Evolutionary conservation across 2,329 filamentous ascomycete genomes (phyloP).

Genomic region (Raffaelea deltoideospora): DNA sequence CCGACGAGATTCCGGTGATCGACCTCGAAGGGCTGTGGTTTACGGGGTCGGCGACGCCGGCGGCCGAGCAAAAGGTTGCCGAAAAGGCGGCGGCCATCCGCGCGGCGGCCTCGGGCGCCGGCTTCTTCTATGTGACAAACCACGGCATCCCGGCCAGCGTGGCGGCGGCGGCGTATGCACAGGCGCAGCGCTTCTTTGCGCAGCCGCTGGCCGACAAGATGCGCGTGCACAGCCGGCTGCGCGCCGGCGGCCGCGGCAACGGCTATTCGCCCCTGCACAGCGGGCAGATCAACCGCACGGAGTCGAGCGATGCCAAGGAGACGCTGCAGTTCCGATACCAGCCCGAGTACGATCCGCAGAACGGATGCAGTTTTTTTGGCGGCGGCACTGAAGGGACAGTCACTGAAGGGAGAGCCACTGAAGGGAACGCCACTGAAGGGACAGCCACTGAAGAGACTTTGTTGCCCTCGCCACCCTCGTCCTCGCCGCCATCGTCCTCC

Average conservation of each 20-base stretch:
- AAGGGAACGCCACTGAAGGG: too few species aligned
- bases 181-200: slow-evolving; percentile 9
- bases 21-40: slow-evolving; percentile 28
- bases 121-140: slow-evolving; percentile 13
- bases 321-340: slow-evolving; percentile 13
- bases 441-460: too few species aligned
- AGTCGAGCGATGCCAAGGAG: slow-evolving; percentile 11
- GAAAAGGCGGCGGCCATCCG: slow-evolving; percentile 18
- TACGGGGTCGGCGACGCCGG: slow-evolving; percentile 14
- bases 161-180: slow-evolving; percentile 4
- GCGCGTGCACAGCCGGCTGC: slow-evolving; percentile 5
- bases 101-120: slow-evolving; percentile 7
- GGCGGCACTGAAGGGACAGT: neutral
- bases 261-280: slow-evolving; percentile 9
- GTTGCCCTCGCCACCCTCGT: too few species aligned
- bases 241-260: slow-evolving; percentile 8
- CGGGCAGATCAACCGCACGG: slow-evolving; percentile 10
- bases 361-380: too few species aligned
- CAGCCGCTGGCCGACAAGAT: slow-evolving; percentile 11
- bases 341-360: slow-evolving; percentile 9
- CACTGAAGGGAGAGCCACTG: too few species aligned
- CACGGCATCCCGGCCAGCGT: slow-evolving; percentile 11
- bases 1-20: slow-evolving; percentile 36
- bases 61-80: neutral
- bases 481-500: neutral